Percentiles rank a stretch among this genome's conserved stretches.
Conservation (phyloP, 2,329 filamentous ascomycete genomes). For the Rhinocladiella mackenziei region DNA sequence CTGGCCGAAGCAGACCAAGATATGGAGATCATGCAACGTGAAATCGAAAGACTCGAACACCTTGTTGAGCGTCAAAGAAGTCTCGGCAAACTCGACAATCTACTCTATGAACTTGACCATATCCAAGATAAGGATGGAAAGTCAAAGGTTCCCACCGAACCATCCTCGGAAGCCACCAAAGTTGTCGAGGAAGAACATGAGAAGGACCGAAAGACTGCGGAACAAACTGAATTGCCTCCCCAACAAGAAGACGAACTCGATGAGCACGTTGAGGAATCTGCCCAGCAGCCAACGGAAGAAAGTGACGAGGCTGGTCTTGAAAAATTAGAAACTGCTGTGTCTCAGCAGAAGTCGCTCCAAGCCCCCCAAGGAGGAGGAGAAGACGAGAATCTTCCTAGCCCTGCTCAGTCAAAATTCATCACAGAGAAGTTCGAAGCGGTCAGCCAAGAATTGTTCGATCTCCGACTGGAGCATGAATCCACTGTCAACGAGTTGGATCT, state of each 20-base stretch:
- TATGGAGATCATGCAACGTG: conserved; percentile 91
- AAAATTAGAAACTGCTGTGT: conserved; percentile 37
- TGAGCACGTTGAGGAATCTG: conserved; percentile 23
- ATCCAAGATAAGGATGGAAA: conserved; percentile 57
- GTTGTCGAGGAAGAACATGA: conserved; percentile 41
- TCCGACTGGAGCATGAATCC: conserved; percentile 84
- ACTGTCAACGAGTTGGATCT: conserved; percentile 76
- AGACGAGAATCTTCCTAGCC: conserved; percentile 56
- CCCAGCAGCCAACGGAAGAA: conserved; percentile 19
- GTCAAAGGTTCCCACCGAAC: conserved; percentile 39
- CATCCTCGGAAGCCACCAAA: conserved; percentile 28
- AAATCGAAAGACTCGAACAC: conserved; percentile 89
- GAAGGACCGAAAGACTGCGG: conserved; percentile 43
- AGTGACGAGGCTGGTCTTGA: conserved; percentile 36
- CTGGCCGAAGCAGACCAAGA: conserved; percentile 95
- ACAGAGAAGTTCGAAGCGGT: conserved; percentile 89
- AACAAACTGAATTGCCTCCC: conserved; percentile 39
- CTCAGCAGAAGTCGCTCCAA: conserved; percentile 33
- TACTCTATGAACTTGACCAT: conserved; percentile 84
- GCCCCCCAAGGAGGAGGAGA: conserved; percentile 41
- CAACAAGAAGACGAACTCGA: conserved; percentile 31
- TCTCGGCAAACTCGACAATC: conserved; percentile 86
- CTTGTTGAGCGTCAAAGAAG: conserved; percentile 93
- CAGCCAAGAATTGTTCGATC: conserved; percentile 83
- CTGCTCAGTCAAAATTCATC: conserved; percentile 78